Base-by-base conservation (phyloP, 2,329 filamentous ascomycete species). In the Nothopassalora personata region DNA sequence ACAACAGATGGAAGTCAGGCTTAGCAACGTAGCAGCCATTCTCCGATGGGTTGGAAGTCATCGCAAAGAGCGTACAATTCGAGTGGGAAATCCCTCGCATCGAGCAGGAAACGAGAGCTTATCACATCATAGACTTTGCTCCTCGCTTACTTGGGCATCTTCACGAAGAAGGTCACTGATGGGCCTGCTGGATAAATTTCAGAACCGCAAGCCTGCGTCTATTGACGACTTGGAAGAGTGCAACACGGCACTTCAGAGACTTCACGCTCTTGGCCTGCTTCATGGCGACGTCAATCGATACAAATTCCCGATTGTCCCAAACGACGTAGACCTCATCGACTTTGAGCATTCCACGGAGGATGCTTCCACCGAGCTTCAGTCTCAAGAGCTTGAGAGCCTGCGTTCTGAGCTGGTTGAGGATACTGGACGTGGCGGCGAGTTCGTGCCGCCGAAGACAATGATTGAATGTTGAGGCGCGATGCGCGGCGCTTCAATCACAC, bases 251-350 rank as follows among this genome's bases (percentile, higher is more conserved):
- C 50, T 61, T 6, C 13, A 34, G 15, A 58, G 50, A 43, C 53
- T 61, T 31, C 59, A 63, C 36, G 47, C 58, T 30, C 52, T 61
- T 15, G 59, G 55, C 18, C 31, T 63, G 43, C 52, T 48, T 23
- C 59, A 63, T 33, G 59, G 59, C 15, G 61, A 61, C 53, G 61
- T 57, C 55, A 61, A 61, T 52, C 48, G 61, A 27, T 59, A 63
- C 39, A 59, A 61, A 36, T 61, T 57, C 53, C 47, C 60, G 27
- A 45, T 62, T 6, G 43, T 49, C 31, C 27, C 53, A 36, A n/a
- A 50, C 36, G 15, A 45, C n/a, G 56, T 56, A 47, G 46, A 19
- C 7, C 54, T 63, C 52, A 49, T 63, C 28, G 61, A 61, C 36
- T 59, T 63, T 27, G 61, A 59, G 50, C 61, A 59, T 53, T 43